phyloP scores from a whole-genome alignment of 176 grass and related monocot species.

The Musa beccarii region DNA sequence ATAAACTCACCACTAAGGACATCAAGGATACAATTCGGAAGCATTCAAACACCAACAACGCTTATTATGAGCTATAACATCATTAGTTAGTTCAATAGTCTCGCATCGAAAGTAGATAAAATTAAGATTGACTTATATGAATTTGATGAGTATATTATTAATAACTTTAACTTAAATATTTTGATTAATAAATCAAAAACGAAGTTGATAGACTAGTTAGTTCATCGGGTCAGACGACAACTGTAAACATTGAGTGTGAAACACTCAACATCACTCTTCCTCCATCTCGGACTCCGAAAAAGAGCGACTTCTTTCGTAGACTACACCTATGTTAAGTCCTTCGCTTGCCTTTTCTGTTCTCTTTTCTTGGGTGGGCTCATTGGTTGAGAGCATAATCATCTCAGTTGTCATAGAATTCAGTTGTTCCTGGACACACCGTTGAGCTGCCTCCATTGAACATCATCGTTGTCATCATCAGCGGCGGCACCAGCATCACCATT shows the following conservation, averaged over 20 bases:
- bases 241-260: not conserved
- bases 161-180: no score
- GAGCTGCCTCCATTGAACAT: conserved; percentile 52
- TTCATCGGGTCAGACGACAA: no score
- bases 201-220: no score
- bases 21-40: not conserved
- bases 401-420: conserved; percentile 67
- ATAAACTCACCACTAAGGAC: no score
- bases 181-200: no score
- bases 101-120: no score
- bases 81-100: no score
- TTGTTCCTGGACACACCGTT: conserved; percentile 68
- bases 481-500: conserved; percentile 16
- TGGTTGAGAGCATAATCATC: conserved; percentile 69
- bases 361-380: conserved; percentile 35
- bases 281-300: conserved; percentile 37
- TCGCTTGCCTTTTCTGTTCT: conserved; percentile 18
- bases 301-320: no score
- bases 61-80: no score
- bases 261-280: conserved; percentile 16
- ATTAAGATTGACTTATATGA: no score
- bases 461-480: no score
- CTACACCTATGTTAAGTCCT: not conserved
- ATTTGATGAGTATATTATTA: no score
- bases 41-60: not conserved